Evolutionary conservation across 202 grass and related monocot genomes (phyloP), one percentile per base, ranked within the genome.

Genomic region (Saccharum hybrid): DNA sequence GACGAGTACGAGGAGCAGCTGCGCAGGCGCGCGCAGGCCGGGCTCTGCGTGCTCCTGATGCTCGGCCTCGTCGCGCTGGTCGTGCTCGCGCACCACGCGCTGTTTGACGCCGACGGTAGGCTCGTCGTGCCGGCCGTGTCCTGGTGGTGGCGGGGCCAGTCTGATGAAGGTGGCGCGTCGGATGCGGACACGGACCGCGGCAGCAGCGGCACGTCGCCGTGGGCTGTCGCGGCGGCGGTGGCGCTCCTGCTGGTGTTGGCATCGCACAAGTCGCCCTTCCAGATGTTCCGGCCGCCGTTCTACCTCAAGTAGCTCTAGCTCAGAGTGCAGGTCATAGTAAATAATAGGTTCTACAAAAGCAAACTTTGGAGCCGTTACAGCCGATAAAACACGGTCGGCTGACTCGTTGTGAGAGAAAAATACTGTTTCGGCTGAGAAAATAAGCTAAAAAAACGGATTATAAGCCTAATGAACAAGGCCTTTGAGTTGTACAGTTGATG

Each of bases 1-100:
- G 82, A 71, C 7, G 63, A 84, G 46, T 71, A 85, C 64, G 52
- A 71, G 74, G 40, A 85, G 74, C 65, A 71, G 74, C 74, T 85
- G 62, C 82, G 28, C 2, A 52, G 65, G 4, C 82, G 74, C 52
- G 33, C 72, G 21, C 10, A 30, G 63, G 82, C 36, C 0, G 82
- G 82, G 4, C 4, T 77, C 64, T 62, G 30, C 21, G 26, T 78
- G 28, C 51, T 63, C 7, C 28, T 78, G 12, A 39, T 49, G 74
- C 65, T 85, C 12, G 74, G 72, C 4, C 12, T 77, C 26, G 12
- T 71, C 26, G 65, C 51, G 10, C 82, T 84, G 10, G 51, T 6
- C 51, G 64, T 77, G 63, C 74, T 77, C 64, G 74, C 16, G 7
- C 39, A 12, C 74, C 82, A 85, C 74, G 66, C 39, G 28, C 52